phyloP scores from a whole-genome alignment of 495 filamentous ascomycete genomes.

The Evernia prunastri region DNA sequence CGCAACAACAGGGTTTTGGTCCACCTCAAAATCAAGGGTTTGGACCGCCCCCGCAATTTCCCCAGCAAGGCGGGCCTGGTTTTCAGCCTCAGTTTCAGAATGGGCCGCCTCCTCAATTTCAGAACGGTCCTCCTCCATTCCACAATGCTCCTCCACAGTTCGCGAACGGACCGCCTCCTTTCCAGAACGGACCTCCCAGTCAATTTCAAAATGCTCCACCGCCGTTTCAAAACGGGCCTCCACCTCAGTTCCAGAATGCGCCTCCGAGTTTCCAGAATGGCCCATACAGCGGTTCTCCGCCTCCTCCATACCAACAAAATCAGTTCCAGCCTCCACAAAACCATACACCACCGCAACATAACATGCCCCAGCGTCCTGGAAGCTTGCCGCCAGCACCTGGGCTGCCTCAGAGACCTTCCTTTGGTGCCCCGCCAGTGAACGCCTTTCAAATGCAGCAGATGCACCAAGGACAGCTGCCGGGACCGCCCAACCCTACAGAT shows the following conservation, averaged over 20 bases:
- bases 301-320: constrained; percentile 34
- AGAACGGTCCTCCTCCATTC: constrained; percentile 32
- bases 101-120: constrained; percentile 33
- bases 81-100: constrained; percentile 34
- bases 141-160: constrained; percentile 35
- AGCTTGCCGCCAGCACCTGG: constrained; percentile 51
- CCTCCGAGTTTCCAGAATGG: constrained; percentile 40
- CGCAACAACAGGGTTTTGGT: constrained; percentile 21
- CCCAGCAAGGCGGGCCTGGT: constrained; percentile 34
- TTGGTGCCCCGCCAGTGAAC: constrained; percentile 51
- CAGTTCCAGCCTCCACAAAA: constrained; percentile 37
- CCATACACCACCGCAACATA: constrained; percentile 38
- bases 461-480: constrained; percentile 49
- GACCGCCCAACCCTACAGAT: constrained; percentile 32
- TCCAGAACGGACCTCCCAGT: constrained; percentile 29
- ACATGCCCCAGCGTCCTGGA: constrained; percentile 41
- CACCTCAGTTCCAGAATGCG: constrained; percentile 30
- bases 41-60: constrained; percentile 27
- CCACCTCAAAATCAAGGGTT: constrained; percentile 26
- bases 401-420: constrained; percentile 58
- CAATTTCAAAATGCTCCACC: constrained; percentile 30
- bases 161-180: constrained; percentile 32
- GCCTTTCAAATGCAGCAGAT: constrained; percentile 56
- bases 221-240: constrained; percentile 28
- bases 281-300: constrained; percentile 33